These are phyloP conservation scores for Claviceps maximensis DNA, from an alignment of 2,329 filamentous ascomycete genomes.

Conservation along the genomic window DNA sequence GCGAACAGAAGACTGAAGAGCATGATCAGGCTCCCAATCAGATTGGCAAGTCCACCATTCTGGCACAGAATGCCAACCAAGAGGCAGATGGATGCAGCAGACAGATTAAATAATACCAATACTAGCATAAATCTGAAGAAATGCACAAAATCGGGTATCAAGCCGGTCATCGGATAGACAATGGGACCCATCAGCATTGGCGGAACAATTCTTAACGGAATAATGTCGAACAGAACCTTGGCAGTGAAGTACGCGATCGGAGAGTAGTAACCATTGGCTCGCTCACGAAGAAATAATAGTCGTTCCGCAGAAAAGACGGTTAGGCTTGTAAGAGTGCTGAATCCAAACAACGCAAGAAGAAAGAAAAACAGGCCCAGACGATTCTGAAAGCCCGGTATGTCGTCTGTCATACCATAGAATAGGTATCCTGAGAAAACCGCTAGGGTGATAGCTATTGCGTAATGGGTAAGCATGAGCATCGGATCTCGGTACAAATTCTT, in stretches of 20 bases:
- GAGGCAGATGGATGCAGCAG: slow-evolving; percentile 82
- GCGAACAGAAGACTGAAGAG: slow-evolving; percentile 92
- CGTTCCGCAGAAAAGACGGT: slow-evolving; percentile 89
- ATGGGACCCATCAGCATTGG: slow-evolving; percentile 93
- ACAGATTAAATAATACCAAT: slow-evolving; percentile 88
- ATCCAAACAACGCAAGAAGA: slow-evolving; percentile 86
- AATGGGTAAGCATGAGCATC: slow-evolving; percentile 96
- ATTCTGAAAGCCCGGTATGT: slow-evolving; percentile 97
- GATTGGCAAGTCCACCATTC: slow-evolving; percentile 78
- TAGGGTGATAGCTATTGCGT: slow-evolving; percentile 88
- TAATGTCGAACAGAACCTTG: slow-evolving; percentile 96
- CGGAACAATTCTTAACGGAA: slow-evolving; percentile 85
- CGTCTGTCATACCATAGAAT: slow-evolving; percentile 91
- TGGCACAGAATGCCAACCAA: slow-evolving; percentile 95
- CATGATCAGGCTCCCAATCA: slow-evolving; percentile 94
- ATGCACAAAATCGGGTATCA: slow-evolving; percentile 67
- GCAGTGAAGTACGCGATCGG: slow-evolving; percentile 88
- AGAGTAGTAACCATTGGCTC: slow-evolving; percentile 92
- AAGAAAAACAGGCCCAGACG: slow-evolving; percentile 96
- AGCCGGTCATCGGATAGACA: slow-evolving; percentile 93
- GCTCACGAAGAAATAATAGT: slow-evolving; percentile 79
- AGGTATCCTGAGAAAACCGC: slow-evolving; percentile 90
- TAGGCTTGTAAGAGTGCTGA: slow-evolving; percentile 86
- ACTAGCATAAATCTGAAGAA: slow-evolving; percentile 89
- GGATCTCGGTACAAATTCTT: slow-evolving; percentile 95